Conservation (phyloP, 345 rosid genomes). For the Isatis tinctoria region DNA sequence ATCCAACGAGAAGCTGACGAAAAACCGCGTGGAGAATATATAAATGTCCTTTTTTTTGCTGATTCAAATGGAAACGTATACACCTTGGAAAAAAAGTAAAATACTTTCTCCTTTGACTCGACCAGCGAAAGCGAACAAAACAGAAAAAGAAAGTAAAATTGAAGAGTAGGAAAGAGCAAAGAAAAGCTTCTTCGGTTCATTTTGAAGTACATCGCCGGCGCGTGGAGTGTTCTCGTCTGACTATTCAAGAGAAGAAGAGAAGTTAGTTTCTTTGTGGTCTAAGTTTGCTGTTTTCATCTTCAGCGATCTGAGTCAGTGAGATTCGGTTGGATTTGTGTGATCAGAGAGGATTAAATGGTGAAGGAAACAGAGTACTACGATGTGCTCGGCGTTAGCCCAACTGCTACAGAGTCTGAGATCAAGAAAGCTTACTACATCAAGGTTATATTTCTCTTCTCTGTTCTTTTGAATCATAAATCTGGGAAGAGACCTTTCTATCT, state of each 20-base stretch:
- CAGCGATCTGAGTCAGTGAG: not conserved
- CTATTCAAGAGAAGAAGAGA: not conserved
- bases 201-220: conserved; percentile 13
- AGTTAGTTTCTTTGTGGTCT: not conserved
- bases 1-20: conserved; percentile 27
- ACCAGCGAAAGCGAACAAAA: conserved; percentile 5
- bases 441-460: conserved; percentile 38
- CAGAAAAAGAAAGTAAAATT: not conserved
- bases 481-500: not conserved
- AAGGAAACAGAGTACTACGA: conserved; percentile 94
- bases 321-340: not conserved
- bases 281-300: not conserved
- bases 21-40: conserved; percentile 28
- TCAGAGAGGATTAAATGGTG: conserved; percentile 46
- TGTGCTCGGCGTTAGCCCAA: conserved; percentile 85
- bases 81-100: not conserved
- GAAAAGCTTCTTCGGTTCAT: not conserved
- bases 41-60: not conserved
- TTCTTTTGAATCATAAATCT: not conserved
- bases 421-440: conserved; percentile 94
- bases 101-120: conserved; percentile 29
- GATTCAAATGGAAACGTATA: conserved; percentile 6
- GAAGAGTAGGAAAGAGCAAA: not conserved
- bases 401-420: conserved; percentile 89
- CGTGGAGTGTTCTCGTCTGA: conserved; percentile 12